A percentile compares a stretch with the other conserved stretches of the same genome.
These are phyloP conservation scores for Diospyros lotus DNA, from an alignment of 148 eudicot species.

Conservation along the genomic window DNA sequence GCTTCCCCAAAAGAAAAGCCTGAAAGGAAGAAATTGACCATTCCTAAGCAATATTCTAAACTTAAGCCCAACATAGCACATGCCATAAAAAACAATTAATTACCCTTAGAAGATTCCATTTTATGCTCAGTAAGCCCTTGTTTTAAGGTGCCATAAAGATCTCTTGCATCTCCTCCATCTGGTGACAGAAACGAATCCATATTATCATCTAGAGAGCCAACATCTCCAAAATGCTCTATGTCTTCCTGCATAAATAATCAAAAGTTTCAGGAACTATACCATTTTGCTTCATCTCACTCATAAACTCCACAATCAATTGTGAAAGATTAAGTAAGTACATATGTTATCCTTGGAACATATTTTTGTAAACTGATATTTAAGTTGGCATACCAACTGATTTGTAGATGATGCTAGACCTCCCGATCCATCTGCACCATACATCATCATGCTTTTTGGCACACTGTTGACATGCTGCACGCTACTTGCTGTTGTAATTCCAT, in stretches of 20 bases:
- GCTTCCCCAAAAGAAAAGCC: slow-evolving; percentile 86
- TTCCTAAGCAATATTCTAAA: not conserved
- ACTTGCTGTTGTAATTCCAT: slow-evolving; percentile 67
- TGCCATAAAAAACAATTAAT: not conserved
- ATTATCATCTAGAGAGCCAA: slow-evolving; percentile 88
- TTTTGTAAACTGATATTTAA: not conserved
- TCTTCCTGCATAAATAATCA: slow-evolving; percentile 63
- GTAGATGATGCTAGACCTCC: slow-evolving; percentile 89
- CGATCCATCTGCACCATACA: slow-evolving; percentile 82
- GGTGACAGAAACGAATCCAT: slow-evolving; percentile 84
- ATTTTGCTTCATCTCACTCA: not conserved
- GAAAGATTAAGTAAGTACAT: not conserved
- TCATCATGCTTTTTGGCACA: slow-evolving; percentile 75
- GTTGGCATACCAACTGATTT: slow-evolving; percentile 83
- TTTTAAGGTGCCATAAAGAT: slow-evolving; percentile 69
- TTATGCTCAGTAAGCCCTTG: slow-evolving; percentile 77
- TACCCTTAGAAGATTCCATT: slow-evolving; percentile 82
- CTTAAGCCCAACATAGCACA: not conserved
- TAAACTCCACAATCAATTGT: not conserved
- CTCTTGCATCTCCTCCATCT: slow-evolving; percentile 84
- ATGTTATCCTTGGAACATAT: not conserved
- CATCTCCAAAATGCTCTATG: slow-evolving; percentile 89
- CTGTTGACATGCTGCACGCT: slow-evolving; percentile 73
- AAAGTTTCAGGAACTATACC: slow-evolving; percentile 6
- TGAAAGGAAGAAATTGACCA: slow-evolving; percentile 26